Percentiles rank a stretch among this genome's conserved stretches.
Conservation (phyloP, 2,329 filamentous ascomycete genomes). For the Fusarium sp. region DNA sequence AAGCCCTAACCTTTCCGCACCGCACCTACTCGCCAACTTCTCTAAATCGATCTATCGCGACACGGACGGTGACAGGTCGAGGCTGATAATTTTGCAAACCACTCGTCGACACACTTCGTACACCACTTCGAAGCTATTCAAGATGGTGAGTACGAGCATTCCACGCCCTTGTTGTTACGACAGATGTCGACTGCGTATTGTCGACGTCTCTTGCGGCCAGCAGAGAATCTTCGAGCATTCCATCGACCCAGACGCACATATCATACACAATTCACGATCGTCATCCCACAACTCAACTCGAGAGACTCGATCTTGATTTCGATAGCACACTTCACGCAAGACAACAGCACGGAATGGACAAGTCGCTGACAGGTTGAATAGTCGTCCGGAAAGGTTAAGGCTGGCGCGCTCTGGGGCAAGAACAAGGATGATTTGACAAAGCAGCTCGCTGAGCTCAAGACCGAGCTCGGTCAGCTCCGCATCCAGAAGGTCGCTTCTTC, state of each 20-base stretch:
- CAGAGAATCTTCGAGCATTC: constrained; percentile 34
- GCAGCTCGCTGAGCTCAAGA: constrained; percentile 95
- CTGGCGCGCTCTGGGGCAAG: constrained; percentile 97
- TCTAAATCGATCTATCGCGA: constrained; percentile 52
- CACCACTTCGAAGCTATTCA: constrained; percentile 58
- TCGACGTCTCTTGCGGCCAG: constrained; percentile 28
- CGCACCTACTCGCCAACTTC: constrained; percentile 54
- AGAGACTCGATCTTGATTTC: constrained; percentile 30
- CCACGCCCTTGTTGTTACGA: constrained; percentile 27
- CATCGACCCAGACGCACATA: constrained; percentile 32
- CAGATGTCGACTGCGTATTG: constrained; percentile 29
- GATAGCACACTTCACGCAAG: constrained; percentile 27
- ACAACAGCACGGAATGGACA: constrained; percentile 33
- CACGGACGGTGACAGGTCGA: constrained; percentile 53
- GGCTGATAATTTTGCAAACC: constrained; percentile 51
- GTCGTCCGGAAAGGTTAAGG: constrained; percentile 82
- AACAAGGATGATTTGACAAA: constrained; percentile 98
- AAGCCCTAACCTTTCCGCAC: constrained; percentile 53
- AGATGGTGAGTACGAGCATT: constrained; percentile 60
- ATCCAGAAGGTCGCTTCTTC: constrained; percentile 99
- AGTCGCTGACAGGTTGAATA: constrained; percentile 51
- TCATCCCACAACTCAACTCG: constrained; percentile 23
- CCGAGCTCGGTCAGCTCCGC: constrained; percentile 93
- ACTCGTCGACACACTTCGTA: constrained; percentile 57
- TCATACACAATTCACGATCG: constrained; percentile 35